Percentiles rank a stretch among this genome's conserved stretches.
These are phyloP conservation scores for Paramarasmius palmivorus DNA, from an alignment of 1,284 basidiomycete genomes.

Conservation along the genomic window DNA sequence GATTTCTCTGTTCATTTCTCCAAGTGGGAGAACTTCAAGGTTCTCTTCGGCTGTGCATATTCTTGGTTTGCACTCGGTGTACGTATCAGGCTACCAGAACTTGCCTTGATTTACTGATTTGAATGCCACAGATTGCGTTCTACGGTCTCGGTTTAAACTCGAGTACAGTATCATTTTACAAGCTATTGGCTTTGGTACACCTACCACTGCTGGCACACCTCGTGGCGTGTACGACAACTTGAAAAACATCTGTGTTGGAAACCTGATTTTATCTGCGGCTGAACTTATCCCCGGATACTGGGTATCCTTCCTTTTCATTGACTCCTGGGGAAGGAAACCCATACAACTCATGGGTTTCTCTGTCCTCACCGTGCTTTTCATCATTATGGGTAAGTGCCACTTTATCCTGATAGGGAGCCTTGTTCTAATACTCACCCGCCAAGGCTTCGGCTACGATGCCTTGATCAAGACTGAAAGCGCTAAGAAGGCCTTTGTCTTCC, in stretches of 20 bases:
- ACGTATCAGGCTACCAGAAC: conserved; percentile 21
- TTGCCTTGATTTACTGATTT: conserved; percentile 17
- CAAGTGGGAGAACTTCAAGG: conserved; percentile 64
- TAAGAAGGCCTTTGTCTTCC: conserved; percentile 71
- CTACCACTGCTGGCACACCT: conserved; percentile 34
- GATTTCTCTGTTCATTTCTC: conserved; percentile 70
- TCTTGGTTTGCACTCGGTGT: conserved; percentile 82
- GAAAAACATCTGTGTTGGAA: conserved; percentile 57
- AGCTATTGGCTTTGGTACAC: conserved; percentile 58
- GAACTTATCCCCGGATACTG: conserved; percentile 79
- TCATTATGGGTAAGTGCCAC: conserved; percentile 53
- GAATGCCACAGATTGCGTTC: conserved; percentile 73
- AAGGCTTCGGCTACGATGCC: conserved; percentile 74
- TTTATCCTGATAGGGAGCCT: not conserved
- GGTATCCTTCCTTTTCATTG: conserved; percentile 69
- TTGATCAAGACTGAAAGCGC: conserved; percentile 54
- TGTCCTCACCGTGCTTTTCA: conserved; percentile 65
- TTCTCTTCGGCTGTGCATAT: conserved; percentile 62
- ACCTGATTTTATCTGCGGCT: conserved; percentile 70
- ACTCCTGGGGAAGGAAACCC: conserved; percentile 72
- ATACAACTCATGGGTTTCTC: conserved; percentile 81
- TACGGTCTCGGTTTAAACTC: conserved; percentile 86
- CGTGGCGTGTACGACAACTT: conserved; percentile 49
- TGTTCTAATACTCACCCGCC: conserved; percentile 21
- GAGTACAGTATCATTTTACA: conserved; percentile 59